A percentile compares a stretch with the other conserved stretches of the same genome.
phyloP scores from a whole-genome alignment of 768 basidiomycete genomes.

The Leccinum subgranulosum region DNA sequence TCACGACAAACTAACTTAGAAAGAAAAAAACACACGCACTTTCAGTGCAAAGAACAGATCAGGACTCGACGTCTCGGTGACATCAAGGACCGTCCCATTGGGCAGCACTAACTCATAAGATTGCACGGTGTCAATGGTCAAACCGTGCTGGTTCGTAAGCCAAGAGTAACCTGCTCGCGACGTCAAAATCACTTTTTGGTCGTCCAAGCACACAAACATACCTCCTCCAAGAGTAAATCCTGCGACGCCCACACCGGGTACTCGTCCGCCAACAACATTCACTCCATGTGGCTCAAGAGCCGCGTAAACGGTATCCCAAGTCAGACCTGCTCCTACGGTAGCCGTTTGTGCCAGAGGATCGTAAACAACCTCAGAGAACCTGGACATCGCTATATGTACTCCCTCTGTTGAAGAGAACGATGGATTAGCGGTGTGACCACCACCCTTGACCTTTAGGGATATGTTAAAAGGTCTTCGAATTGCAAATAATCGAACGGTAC shows the following conservation, averaged over 20 bases:
- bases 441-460: constrained; percentile 50
- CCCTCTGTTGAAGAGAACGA: constrained; percentile 58
- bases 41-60: constrained; percentile 46
- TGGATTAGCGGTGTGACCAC: constrained; percentile 53
- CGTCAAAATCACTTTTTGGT: background rate
- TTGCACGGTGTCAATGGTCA: constrained; percentile 53
- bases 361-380: constrained; percentile 43
- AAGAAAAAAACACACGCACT: constrained; percentile 18
- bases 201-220: constrained; percentile 3
- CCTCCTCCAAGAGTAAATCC: constrained; percentile 60
- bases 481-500: background rate
- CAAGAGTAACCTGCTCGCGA: constrained; percentile 31
- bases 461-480: background rate
- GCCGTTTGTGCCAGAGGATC: constrained; percentile 38
- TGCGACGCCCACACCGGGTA: constrained; percentile 55
- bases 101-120: constrained; percentile 52
- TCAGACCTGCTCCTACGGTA: constrained; percentile 38
- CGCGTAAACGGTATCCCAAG: constrained; percentile 67
- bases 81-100: constrained; percentile 38
- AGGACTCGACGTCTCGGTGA: constrained; percentile 32
- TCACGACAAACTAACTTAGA: background rate
- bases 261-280: constrained; percentile 55
- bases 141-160: constrained; percentile 58
- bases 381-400: constrained; percentile 53
- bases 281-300: constrained; percentile 44